These are phyloP conservation scores for Dioscorea dumetorum DNA, from an alignment of 106 monocot genomes.

Conservation along the genomic window DNA sequence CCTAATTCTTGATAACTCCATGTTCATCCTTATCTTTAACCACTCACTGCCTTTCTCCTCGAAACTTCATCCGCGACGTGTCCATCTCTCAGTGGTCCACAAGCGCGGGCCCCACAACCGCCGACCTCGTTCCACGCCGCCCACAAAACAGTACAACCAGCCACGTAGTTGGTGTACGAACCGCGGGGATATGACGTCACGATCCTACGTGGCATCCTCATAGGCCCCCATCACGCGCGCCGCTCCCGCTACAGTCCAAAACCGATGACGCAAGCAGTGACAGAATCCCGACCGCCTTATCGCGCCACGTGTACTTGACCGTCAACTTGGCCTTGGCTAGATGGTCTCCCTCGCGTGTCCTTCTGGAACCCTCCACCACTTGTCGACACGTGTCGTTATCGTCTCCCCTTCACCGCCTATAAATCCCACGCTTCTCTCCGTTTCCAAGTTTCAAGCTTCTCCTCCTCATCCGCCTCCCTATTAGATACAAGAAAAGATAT, in stretches of 20 bases:
- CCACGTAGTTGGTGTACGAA: too few species aligned
- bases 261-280: slow-evolving; percentile 52
- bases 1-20: too few species aligned
- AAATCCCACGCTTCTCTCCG: slow-evolving; percentile 17
- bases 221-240: neutral
- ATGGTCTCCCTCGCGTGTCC: slow-evolving; percentile 12
- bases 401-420: slow-evolving; percentile 2
- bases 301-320: slow-evolving; percentile 9
- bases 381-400: slow-evolving; percentile 10
- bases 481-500: too few species aligned
- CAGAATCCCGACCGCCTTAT: slow-evolving; percentile 13
- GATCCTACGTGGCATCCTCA: too few species aligned
- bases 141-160: neutral
- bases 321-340: neutral
- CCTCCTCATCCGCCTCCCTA: too few species aligned
- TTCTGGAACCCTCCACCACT: slow-evolving; percentile 9
- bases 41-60: too few species aligned
- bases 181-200: too few species aligned
- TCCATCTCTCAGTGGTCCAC: neutral
- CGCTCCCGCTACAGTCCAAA: slow-evolving; percentile 27
- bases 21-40: too few species aligned
- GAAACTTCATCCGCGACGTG: neutral
- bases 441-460: slow-evolving; percentile 33
- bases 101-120: neutral
- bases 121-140: neutral